A percentile compares a stretch with the other conserved stretches of the same genome.
phyloP scores from a whole-genome alignment of 2,329 filamentous ascomycete species.

The Aspergillus novoparasiticus region DNA sequence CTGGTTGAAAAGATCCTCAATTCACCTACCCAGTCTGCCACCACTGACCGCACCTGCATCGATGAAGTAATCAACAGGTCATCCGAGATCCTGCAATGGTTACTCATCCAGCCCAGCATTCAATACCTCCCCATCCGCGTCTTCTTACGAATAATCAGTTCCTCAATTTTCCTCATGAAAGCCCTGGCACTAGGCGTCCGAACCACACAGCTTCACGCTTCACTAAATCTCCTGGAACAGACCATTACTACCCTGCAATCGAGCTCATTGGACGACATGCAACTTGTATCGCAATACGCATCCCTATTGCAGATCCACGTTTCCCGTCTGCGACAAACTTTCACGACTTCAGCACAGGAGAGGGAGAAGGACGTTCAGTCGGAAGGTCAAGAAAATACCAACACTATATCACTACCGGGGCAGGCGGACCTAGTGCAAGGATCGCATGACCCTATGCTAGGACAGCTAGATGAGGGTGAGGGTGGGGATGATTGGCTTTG shows the following conservation, averaged over 20 bases:
- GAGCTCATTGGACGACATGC: not conserved
- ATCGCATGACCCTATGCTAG: not conserved
- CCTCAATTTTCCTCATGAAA: slow-evolving; percentile 53
- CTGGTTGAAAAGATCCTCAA: slow-evolving; percentile 47
- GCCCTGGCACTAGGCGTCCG: slow-evolving; percentile 47
- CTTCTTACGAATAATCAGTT: slow-evolving; percentile 53
- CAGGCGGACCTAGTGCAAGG: not conserved
- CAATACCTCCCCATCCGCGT: slow-evolving; percentile 51
- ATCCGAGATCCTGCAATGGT: slow-evolving; percentile 47
- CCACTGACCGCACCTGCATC: slow-evolving; percentile 45
- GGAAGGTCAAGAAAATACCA: not conserved
- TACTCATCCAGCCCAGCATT: slow-evolving; percentile 41
- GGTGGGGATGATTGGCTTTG: slow-evolving; percentile 1
- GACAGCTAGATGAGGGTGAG: not conserved
- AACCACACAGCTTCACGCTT: slow-evolving; percentile 45
- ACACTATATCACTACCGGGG: too few species aligned
- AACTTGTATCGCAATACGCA: not conserved
- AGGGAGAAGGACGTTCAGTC: not conserved
- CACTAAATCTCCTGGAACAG: slow-evolving; percentile 43
- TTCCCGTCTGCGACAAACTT: not conserved
- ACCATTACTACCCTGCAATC: not conserved
- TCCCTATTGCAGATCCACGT: not conserved
- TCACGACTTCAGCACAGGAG: not conserved
- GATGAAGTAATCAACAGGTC: slow-evolving; percentile 53
- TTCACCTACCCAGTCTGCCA: not conserved